Percentiles rank a stretch among this genome's conserved stretches.
Conservation (phyloP, 495 filamentous ascomycete genomes). For the Tuber borchii region DNA sequence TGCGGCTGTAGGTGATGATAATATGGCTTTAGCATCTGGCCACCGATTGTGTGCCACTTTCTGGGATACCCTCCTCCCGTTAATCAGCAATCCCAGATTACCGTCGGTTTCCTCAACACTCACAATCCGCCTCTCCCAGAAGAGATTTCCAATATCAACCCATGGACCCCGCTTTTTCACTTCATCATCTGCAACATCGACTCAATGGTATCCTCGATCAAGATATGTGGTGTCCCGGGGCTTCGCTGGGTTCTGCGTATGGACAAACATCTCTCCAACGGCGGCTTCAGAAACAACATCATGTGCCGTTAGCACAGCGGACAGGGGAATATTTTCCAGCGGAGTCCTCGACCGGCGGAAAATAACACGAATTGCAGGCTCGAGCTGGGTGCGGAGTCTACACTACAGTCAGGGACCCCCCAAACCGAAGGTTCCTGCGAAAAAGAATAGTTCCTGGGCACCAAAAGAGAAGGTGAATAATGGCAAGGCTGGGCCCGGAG, state of each 20-base stretch:
- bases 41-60: constrained; percentile 39
- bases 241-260: constrained; percentile 40
- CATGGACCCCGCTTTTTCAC: constrained; percentile 25
- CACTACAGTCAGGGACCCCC: constrained; percentile 18
- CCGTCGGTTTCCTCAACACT: constrained; percentile 20
- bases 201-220: constrained; percentile 32
- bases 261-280: constrained; percentile 37
- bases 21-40: constrained; percentile 36
- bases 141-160: constrained; percentile 18
- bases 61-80: constrained; percentile 34
- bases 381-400: constrained; percentile 28
- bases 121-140: constrained; percentile 24
- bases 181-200: constrained; percentile 17
- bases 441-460: constrained; percentile 3
- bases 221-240: constrained; percentile 41
- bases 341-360: constrained; percentile 26
- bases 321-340: constrained; percentile 17
- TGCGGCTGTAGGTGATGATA: constrained; percentile 12
- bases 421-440: constrained; percentile 30
- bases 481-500: constrained; percentile 24
- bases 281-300: constrained; percentile 31
- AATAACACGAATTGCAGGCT: constrained; percentile 27
- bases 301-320: constrained; percentile 24
- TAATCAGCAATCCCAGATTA: constrained; percentile 27
- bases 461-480: constrained; percentile 9